Evolutionary conservation across 352 stramenopile species (phyloP).

Genomic region (Plasmopara halstedii): DNA sequence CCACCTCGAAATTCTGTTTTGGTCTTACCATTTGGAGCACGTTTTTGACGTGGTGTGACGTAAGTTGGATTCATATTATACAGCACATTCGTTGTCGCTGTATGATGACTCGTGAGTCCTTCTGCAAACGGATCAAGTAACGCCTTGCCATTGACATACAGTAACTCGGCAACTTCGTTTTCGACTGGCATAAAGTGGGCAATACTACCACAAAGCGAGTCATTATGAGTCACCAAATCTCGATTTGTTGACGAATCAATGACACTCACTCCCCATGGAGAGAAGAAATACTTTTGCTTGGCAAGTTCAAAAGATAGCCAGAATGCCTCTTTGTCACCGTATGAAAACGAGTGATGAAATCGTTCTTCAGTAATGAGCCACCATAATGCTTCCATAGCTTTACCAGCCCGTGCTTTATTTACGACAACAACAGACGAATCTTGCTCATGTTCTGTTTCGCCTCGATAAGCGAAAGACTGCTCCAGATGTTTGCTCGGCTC

Average conservation of each 20-base stretch:
- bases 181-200: slow-evolving; percentile 28
- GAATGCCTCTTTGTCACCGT: slow-evolving; percentile 43
- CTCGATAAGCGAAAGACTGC: slow-evolving; percentile 36
- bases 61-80: neutral
- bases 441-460: slow-evolving; percentile 34
- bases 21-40: neutral
- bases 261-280: slow-evolving; percentile 33
- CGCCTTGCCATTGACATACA: slow-evolving; percentile 60
- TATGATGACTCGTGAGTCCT: neutral
- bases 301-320: slow-evolving; percentile 48
- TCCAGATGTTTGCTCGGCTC: slow-evolving; percentile 30
- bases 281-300: slow-evolving; percentile 43
- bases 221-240: too few species aligned
- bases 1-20: neutral
- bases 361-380: slow-evolving; percentile 29
- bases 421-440: slow-evolving; percentile 53
- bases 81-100: neutral
- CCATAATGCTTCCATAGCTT: slow-evolving; percentile 32
- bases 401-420: slow-evolving; percentile 22
- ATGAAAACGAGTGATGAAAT: slow-evolving; percentile 29
- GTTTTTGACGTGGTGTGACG: neutral
- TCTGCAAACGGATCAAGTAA: too few species aligned
- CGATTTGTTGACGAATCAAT: slow-evolving; percentile 26
- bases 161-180: slow-evolving; percentile 25
- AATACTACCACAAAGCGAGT: slow-evolving; percentile 35